phyloP scores from a whole-genome alignment of 208 protist species.

The Chromosphaera perkinsii region DNA sequence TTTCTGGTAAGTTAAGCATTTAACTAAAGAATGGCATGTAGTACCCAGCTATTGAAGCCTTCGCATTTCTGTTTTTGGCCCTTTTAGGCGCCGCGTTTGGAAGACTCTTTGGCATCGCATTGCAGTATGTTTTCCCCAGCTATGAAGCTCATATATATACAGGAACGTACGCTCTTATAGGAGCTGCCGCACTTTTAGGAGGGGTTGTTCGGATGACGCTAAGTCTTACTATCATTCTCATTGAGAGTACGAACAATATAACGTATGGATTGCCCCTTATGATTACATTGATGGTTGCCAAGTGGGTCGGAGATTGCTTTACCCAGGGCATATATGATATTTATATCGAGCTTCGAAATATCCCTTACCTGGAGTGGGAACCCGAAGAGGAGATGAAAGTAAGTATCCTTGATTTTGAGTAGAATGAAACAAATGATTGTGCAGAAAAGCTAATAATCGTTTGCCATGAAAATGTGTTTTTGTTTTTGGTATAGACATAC shows the following conservation, averaged over 20 bases:
- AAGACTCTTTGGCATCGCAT: conserved; percentile 62
- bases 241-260: conserved; percentile 60
- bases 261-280: conserved; percentile 64
- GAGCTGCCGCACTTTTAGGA: conserved; percentile 76
- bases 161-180: conserved; percentile 81
- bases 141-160: conserved; percentile 60
- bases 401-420: too few relatives aligned
- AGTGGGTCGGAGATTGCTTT: conserved; percentile 61
- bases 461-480: too few relatives aligned
- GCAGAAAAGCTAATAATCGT: too few relatives aligned
- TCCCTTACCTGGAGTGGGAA: conserved; percentile 59
- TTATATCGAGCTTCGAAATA: conserved; percentile 58
- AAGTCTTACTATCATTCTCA: conserved; percentile 82
- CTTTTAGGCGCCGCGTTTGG: conserved; percentile 73
- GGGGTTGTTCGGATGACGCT: conserved; percentile 83
- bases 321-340: conserved; percentile 62
- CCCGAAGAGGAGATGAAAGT: conserved; percentile 58
- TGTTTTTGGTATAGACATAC: too few relatives aligned
- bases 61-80: conserved; percentile 80
- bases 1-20: conserved; percentile 80
- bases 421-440: too few relatives aligned
- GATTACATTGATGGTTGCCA: conserved; percentile 60
- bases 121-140: conserved; percentile 20
- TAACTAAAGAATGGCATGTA: too few relatives aligned
- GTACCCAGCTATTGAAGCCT: too few relatives aligned